Base-by-base conservation (phyloP, 1,139 yeast species). In the Hyphopichia burtonii region DNA sequence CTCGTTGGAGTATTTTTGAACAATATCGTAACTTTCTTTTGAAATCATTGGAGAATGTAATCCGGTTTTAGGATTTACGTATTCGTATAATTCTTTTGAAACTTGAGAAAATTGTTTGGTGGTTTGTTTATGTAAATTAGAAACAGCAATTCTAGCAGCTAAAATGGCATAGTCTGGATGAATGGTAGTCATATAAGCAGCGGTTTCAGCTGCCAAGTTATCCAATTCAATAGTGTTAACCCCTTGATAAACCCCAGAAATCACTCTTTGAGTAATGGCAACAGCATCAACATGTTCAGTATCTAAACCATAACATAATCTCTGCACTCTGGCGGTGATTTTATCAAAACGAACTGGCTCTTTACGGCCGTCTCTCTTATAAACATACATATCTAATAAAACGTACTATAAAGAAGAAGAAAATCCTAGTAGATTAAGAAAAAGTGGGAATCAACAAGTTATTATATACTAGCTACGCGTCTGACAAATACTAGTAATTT, bases 121-220 rank as follows among this genome's bases (percentile, higher is more conserved):
- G 44, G 98, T 91, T 70, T 87, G 96, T 66, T 88, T 90, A 73
- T 91, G 97, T 61, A 91, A 76, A 65, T 89, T 88, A 36, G 95
- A 84, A 39, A 91, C 86, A 31, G 96, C 96, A 48, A 93, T 83
- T 68, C 99, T 83, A 27, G 98, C 98, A 40, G 97, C 99, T 53
- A 93, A 77, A 36, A 82, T 82, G 37, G 97, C 96, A 57, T 93
- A 91, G 67, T 93, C 98, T 18, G 98, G 98, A 64, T 93, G 99
- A 46, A 86, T 81, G 16, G 98, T 93, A 48, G 97, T 88, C 96
- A 91, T 86, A 58, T 87, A 86, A 35, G 98, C 98, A 44, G 97
- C 94, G 33, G 98, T 90, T 68, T 93, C 99, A 34, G 97, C 96
- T 39, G 96, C 96, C 55, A 93, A 77, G 67, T 93, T 90, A 55